Conservation (phyloP, 176 grass and related monocot genomes). For the Chloris gayana region DNA sequence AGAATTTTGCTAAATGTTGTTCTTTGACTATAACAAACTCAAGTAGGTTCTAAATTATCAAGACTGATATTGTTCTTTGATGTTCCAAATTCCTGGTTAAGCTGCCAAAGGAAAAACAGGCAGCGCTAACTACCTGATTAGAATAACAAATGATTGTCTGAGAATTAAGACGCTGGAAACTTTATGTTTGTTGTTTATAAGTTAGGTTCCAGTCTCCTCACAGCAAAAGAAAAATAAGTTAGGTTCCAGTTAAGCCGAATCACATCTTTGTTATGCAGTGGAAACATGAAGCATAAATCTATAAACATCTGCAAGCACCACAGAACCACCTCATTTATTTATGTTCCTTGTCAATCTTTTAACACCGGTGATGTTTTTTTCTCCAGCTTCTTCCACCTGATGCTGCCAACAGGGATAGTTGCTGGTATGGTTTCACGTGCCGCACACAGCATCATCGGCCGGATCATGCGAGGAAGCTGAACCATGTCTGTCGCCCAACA, state of each 20-base stretch:
- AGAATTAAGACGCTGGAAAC: conserved; percentile 1
- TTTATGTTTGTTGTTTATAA: background rate
- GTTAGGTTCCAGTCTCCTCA: conserved; percentile 26
- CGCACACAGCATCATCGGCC: conserved; percentile 78
- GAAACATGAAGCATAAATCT: conserved; percentile 16
- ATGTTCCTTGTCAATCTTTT: background rate
- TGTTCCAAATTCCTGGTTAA: conserved; percentile 1
- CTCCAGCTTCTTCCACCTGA: conserved; percentile 75
- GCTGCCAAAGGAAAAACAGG: conserved; percentile 6
- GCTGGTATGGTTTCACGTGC: conserved; percentile 90
- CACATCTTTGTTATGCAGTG: background rate
- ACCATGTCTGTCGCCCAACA: conserved; percentile 88
- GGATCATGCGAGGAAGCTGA: conserved; percentile 82
- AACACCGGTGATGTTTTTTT: background rate
- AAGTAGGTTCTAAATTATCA: background rate
- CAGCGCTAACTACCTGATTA: conserved; percentile 18
- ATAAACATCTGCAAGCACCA: background rate
- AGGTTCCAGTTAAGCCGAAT: conserved; percentile 12
- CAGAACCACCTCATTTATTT: conserved; percentile 15
- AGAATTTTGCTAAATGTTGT: conserved; percentile 1
- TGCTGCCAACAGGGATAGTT: conserved; percentile 64
- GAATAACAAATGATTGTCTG: conserved; percentile 8
- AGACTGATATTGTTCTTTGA: background rate
- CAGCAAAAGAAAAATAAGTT: background rate
- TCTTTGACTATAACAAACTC: background rate